phyloP scores from a whole-genome alignment of 139 green algal genomes.

The Nannochloris sp. region DNA sequence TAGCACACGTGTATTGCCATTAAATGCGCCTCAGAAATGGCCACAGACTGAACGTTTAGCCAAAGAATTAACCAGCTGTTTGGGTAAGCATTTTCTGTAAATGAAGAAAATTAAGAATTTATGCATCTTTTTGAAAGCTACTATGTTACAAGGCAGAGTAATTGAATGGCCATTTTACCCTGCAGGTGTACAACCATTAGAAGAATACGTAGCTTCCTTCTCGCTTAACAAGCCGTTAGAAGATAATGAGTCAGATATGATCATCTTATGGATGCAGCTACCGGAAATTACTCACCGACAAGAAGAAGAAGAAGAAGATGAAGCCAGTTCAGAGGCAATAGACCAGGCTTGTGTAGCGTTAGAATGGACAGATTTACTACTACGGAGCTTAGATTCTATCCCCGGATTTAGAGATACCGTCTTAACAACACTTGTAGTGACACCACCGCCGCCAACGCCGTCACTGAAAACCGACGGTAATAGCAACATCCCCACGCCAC shows the following conservation, averaged over 20 bases:
- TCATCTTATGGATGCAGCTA: conserved; percentile 21
- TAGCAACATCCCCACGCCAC: neutral
- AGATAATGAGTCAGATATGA: neutral
- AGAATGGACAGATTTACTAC: conserved; percentile 40
- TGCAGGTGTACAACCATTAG: neutral
- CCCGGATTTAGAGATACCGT: conserved; percentile 26
- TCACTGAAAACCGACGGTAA: neutral
- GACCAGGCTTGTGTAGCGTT: neutral
- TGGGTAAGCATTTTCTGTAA: neutral
- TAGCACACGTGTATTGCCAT: neutral
- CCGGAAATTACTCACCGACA: neutral
- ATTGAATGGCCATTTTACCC: too few relatives aligned
- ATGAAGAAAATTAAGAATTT: too few relatives aligned
- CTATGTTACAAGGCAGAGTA: too few relatives aligned
- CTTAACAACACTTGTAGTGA: conserved; percentile 31
- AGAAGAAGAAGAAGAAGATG: neutral
- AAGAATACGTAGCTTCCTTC: neutral
- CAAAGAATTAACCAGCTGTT: neutral
- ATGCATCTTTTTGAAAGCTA: too few relatives aligned
- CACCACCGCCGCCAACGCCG: neutral
- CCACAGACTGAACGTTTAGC: neutral
- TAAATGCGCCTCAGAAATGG: neutral
- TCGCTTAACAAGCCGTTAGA: neutral
- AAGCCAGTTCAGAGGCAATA: too few relatives aligned
- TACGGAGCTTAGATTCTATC: conserved; percentile 19